These are phyloP conservation scores for Collybia sordida DNA, from an alignment of 768 basidiomycete species.

Conservation along the genomic window DNA sequence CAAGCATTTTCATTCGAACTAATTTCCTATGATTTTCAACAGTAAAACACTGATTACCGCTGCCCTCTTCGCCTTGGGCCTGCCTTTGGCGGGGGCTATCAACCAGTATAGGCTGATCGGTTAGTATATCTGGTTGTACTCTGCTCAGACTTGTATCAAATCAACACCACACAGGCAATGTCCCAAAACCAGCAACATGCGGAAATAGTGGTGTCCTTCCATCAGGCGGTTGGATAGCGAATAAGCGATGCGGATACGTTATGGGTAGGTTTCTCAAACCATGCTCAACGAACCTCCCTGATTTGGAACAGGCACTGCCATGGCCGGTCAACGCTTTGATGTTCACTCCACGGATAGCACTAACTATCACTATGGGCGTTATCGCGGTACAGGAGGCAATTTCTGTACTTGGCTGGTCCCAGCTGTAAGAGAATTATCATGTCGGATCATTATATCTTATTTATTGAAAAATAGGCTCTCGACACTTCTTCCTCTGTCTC, in stretches of 20 bases:
- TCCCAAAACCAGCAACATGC: constrained; percentile 22
- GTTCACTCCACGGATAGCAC: constrained; percentile 18
- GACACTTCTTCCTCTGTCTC: constrained; percentile 8
- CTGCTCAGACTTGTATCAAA: neutral
- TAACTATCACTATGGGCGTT: constrained; percentile 23
- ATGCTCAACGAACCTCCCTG: neutral
- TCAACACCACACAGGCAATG: constrained; percentile 13
- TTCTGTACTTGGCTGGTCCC: constrained; percentile 23
- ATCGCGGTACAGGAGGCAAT: constrained; percentile 22
- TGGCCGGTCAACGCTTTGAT: constrained; percentile 23
- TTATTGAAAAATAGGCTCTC: constrained; percentile 11
- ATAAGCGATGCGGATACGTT: constrained; percentile 25
- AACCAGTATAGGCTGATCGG: constrained; percentile 12
- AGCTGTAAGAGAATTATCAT: constrained; percentile 7
- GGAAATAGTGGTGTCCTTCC: constrained; percentile 21
- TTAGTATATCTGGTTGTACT: neutral
- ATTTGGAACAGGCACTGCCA: constrained; percentile 12
- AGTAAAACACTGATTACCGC: neutral
- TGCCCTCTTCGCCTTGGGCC: constrained; percentile 1
- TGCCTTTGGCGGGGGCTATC: constrained; percentile 2
- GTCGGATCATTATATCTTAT: neutral
- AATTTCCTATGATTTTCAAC: neutral
- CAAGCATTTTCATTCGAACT: no score
- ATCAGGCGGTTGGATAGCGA: constrained; percentile 24
- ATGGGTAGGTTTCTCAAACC: constrained; percentile 14